Evolutionary conservation across 768 basidiomycete species (phyloP).

Genomic region (Rhizopogon sp.): DNA sequence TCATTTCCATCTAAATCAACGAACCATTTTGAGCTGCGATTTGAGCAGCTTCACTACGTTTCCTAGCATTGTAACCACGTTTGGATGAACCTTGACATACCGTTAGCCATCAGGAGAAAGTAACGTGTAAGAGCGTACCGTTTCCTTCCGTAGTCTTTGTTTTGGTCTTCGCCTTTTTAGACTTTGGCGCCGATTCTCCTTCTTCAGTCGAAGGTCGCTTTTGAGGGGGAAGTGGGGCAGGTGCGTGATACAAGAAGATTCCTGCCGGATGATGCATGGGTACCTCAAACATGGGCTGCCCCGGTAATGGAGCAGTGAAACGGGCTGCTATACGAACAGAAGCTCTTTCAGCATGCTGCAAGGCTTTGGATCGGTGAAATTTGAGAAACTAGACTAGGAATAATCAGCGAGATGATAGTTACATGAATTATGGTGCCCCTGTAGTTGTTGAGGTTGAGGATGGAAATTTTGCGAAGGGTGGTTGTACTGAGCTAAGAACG

Average conservation of each 20-base stretch:
- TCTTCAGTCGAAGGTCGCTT: slow-evolving; percentile 36
- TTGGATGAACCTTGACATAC: slow-evolving; percentile 37
- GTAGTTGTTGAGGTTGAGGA: slow-evolving; percentile 22
- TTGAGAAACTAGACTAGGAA: slow-evolving; percentile 15
- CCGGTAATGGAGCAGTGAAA: slow-evolving; percentile 29
- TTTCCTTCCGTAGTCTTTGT: slow-evolving; percentile 29
- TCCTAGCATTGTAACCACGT: slow-evolving; percentile 68
- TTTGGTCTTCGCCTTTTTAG: slow-evolving; percentile 43
- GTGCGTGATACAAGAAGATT: slow-evolving; percentile 25
- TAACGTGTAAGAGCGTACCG: slow-evolving; percentile 16
- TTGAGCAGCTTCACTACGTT: slow-evolving; percentile 65
- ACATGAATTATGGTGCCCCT: slow-evolving; percentile 26
- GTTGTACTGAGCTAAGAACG: slow-evolving; percentile 24
- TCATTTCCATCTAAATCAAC: slow-evolving; percentile 11
- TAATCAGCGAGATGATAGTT: slow-evolving; percentile 21
- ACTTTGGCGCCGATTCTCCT: slow-evolving; percentile 36
- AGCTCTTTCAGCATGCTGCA: slow-evolving; percentile 49
- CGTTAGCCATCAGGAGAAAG: slow-evolving; percentile 10
- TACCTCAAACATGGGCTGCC: slow-evolving; percentile 28
- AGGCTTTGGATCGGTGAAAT: slow-evolving; percentile 31
- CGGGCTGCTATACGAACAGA: slow-evolving; percentile 58
- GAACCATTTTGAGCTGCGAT: slow-evolving; percentile 62
- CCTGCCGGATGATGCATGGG: slow-evolving; percentile 25
- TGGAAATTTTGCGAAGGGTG: slow-evolving; percentile 31
- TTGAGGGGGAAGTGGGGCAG: slow-evolving; percentile 22